Base-by-base conservation (phyloP, 768 basidiomycete species). In the Imleria badia region DNA sequence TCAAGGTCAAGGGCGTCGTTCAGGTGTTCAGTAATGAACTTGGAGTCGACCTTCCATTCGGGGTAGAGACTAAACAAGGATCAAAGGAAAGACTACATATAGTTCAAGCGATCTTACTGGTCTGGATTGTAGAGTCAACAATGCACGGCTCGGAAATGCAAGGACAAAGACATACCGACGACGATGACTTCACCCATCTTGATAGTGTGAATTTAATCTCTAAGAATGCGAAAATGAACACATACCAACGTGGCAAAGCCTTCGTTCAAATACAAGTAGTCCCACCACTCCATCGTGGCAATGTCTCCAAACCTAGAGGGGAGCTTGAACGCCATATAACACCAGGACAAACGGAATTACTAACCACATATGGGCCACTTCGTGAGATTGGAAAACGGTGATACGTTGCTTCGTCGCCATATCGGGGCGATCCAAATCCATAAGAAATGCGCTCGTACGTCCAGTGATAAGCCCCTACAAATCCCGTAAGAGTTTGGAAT, bases 241-340 rank as follows among this genome's bases (percentile, higher is more conserved):
- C 81, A 52, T 58, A 88, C 89, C 75, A 94, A 69, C 4, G 91
- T 92, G 6, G 91, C 90, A 68, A 94, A 92, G n/a, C 91, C 88
- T 84, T 91, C 89, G 58, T 89, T 91, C 53, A 91, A 72, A 70
- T 89, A 90, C 45, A 92, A 77, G 68, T 89, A 86, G 57, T 89
- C 84, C 90, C 91, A 94, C 91, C 91, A 93, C 63, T 83, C 83
- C 93, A 95, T 94, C 0, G 93, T 96, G 7, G 91, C 88, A 62
- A 97, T 89, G 67, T 96, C 87, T 23, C 94, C 94, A 62, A 95
- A 96, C 91, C 91, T 62, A 14, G 39, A 60, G 19, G 22, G 30
- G 20, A 19, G 43, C 20, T 77, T 59, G 29, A 50, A 17, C n/a
- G 42, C 29, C 22, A 31, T 34, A 7, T 33, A 35, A 35, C 19